Conservation (phyloP, 2,329 filamentous ascomycete genomes). For the Stachybotrys chartarum region DNA sequence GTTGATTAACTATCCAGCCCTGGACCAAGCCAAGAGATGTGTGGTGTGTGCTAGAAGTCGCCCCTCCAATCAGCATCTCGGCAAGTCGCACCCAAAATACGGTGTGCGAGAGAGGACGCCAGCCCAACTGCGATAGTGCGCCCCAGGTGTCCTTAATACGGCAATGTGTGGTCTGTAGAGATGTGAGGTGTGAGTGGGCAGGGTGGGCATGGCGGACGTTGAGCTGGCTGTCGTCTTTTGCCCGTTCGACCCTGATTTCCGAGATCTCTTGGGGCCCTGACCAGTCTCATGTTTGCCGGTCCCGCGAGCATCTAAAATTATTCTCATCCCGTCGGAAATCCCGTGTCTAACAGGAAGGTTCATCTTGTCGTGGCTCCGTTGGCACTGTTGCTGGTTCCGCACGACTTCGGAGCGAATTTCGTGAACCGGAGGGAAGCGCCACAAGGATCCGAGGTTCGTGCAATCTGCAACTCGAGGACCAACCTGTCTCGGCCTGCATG, state of each 20-base stretch:
- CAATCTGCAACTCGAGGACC: neutral
- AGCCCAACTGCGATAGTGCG: neutral
- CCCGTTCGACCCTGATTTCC: neutral
- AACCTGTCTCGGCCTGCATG: neutral
- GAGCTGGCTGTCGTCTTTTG: neutral
- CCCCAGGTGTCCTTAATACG: neutral
- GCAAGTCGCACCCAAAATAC: neutral
- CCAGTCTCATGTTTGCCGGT: too few species aligned
- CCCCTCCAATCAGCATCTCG: neutral
- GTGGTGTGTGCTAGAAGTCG: neutral
- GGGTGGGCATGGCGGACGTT: neutral
- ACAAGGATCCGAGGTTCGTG: neutral
- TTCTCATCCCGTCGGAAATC: too few species aligned
- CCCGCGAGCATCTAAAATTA: too few species aligned
- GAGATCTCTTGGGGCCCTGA: neutral
- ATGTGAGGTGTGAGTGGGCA: neutral
- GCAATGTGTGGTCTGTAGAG: neutral
- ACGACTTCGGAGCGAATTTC: neutral
- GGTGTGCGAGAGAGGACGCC: neutral
- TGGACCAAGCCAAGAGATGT: conserved; percentile 1
- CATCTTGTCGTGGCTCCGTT: neutral
- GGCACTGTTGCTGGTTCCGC: neutral
- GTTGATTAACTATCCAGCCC: neutral
- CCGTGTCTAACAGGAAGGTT: too few species aligned
- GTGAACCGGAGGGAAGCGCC: neutral